Evolutionary conservation across 2,329 filamentous ascomycete species (phyloP).

Genomic region (Penicillium sp.): DNA sequence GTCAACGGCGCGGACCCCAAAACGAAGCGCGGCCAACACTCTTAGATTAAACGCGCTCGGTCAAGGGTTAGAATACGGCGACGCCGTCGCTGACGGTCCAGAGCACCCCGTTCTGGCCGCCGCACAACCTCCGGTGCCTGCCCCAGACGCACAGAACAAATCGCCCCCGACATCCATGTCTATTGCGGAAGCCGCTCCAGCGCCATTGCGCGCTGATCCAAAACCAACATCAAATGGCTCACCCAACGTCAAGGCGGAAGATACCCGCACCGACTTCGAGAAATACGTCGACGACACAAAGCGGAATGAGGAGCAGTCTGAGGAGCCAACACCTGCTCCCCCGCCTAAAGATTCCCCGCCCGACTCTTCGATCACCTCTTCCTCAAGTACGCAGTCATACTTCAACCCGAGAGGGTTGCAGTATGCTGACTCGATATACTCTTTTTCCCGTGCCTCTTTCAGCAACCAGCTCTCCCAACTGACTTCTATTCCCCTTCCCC

Average conservation of each 20-base stretch:
- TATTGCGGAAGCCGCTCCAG: slow-evolving; percentile 26
- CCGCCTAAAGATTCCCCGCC: slow-evolving; percentile 36
- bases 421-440: slow-evolving; percentile 84
- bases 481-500: slow-evolving; percentile 82
- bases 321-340: slow-evolving; percentile 26
- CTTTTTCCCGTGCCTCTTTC: slow-evolving; percentile 85
- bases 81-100: slow-evolving; percentile 18
- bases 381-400: slow-evolving; percentile 38
- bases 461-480: slow-evolving; percentile 88
- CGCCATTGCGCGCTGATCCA: slow-evolving; percentile 18
- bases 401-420: slow-evolving; percentile 47
- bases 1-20: slow-evolving; percentile 12
- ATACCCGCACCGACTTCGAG: slow-evolving; percentile 39
- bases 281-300: slow-evolving; percentile 40
- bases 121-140: slow-evolving; percentile 7
- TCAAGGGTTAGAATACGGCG: slow-evolving; percentile 9
- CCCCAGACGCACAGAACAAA: slow-evolving; percentile 8
- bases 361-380: slow-evolving; percentile 24
- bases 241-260: slow-evolving; percentile 16
- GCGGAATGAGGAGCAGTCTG: slow-evolving; percentile 29
- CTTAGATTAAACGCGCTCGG: slow-evolving; percentile 19
- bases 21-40: slow-evolving; percentile 19
- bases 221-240: background rate
- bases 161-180: slow-evolving; percentile 27
- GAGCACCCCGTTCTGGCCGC: slow-evolving; percentile 9